Conservation (phyloP, 176 grass and related monocot species). For the Rhynchospora breviuscula region DNA sequence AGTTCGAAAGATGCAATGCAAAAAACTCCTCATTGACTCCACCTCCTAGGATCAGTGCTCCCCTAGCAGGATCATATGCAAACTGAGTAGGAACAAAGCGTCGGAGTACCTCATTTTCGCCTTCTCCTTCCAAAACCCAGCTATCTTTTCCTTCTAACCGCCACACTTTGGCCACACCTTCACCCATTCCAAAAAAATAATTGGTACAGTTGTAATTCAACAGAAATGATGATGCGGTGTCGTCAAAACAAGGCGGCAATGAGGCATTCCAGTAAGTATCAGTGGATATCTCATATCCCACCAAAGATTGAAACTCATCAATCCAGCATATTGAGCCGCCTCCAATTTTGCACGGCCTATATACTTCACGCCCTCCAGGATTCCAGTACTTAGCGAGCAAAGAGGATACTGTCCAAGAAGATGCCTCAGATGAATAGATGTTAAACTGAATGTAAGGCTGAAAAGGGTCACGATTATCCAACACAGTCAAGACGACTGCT, state of each 20-base stretch:
- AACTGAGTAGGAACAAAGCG: no score
- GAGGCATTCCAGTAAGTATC: background rate
- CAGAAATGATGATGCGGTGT: background rate
- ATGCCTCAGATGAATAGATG: background rate
- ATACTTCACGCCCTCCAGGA: background rate
- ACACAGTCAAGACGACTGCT: background rate
- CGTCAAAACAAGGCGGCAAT: background rate
- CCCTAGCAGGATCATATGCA: background rate
- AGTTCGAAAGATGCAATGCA: background rate
- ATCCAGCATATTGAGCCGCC: background rate
- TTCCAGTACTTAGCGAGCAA: background rate
- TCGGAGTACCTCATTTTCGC: no score
- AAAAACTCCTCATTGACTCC: background rate
- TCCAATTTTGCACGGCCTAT: background rate
- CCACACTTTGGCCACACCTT: background rate
- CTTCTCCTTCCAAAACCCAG: background rate
- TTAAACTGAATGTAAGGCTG: background rate
- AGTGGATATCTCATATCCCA: constrained; percentile 3
- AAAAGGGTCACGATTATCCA: background rate
- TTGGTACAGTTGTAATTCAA: no score
- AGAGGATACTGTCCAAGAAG: background rate
- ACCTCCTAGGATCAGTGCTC: background rate
- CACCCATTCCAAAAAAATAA: background rate
- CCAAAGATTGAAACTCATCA: background rate
- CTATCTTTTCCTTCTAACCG: background rate